Evolutionary conservation across 768 basidiomycete genomes (phyloP), one percentile per base, ranked within the genome.

Genomic region (Tephrocybe sp.): DNA sequence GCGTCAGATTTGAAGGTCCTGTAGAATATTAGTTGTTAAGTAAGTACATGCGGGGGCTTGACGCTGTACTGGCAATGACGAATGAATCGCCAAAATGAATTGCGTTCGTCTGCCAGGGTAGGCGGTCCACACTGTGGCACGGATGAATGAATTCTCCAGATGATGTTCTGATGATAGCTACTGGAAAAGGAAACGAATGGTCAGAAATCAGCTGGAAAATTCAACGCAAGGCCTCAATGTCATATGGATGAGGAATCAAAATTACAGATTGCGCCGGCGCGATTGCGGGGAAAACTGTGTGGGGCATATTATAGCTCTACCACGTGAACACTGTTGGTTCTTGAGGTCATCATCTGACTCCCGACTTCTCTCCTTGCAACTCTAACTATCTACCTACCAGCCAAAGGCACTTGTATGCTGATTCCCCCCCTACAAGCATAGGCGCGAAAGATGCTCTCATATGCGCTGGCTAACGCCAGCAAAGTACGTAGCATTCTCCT

Each of bases 381-480:
- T 48, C 13, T 33, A 14, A 9, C 19, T 35, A 35, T 41, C 41
- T 34, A 20, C 36, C 32, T 39, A 12, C 41, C 8, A 39, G 32
- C 46, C 17, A 7, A 44, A 2, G 23, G 31, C 1, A 45, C 26
- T 51, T 49, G 41, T 36, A 56, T 51, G 58, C 45, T 53, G 40
- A 40, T 34, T 32, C n/a, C 26, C 22, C 47, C 39, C 26, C 33
- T 14, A 38, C 31, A 42, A 20, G 20, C 2, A 40, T 58, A 52
- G 52, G 38, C 52, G 48, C 56, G 42, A 53, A 61, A 45, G 31
- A 73, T 73, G 72, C 64, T 62, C 61, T 60, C 59, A 51, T 54
- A 63, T 56, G 52, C 63, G 33, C 55, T 67, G 46, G 62, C 60
- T 36, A 53, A 66, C 48, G 58, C 62, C 38, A 56, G 56, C 50